These are phyloP conservation scores for Leishmania braziliensis DNA, from an alignment of 208 protist genomes.

Conservation along the genomic window DNA sequence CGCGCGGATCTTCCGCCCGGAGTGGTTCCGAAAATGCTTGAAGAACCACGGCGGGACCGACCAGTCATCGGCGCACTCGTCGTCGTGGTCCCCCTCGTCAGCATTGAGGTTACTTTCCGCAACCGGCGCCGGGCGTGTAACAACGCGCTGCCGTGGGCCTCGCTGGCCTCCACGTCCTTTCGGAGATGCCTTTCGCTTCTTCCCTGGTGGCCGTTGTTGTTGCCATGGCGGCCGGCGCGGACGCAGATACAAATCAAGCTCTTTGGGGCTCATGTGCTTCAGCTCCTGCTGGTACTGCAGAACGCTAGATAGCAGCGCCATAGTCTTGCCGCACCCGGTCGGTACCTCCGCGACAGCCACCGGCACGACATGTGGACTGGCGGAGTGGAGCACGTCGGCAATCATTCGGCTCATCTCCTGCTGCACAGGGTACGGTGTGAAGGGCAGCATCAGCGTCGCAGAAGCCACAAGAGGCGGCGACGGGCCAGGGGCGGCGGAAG, in stretches of 20 bases:
- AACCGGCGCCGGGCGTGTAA: not conserved
- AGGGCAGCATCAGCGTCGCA: conserved; percentile 53
- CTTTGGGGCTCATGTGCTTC: conserved; percentile 92
- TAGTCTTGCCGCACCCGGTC: conserved; percentile 98
- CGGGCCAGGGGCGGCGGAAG: not conserved
- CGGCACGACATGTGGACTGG: conserved; percentile 32
- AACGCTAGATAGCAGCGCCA: conserved; percentile 93
- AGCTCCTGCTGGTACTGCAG: conserved; percentile 83
- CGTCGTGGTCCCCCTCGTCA: not conserved
- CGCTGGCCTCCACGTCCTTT: not conserved
- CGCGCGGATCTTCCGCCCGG: conserved; percentile 39
- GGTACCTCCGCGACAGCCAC: conserved; percentile 92
- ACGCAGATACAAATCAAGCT: conserved; percentile 89
- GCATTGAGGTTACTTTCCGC: not conserved
- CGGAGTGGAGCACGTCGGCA: conserved; percentile 28
- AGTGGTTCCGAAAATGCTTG: conserved; percentile 51
- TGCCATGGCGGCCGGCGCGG: conserved; percentile 72
- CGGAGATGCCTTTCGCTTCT: not conserved
- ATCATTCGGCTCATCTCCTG: conserved; percentile 87
- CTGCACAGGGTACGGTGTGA: conserved; percentile 87
- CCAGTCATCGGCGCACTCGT: conserved; percentile 33
- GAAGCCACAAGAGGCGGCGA: not conserved
- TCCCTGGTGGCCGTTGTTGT: not conserved
- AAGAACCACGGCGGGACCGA: conserved; percentile 47
- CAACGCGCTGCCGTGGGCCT: not conserved